These are phyloP conservation scores for Ogataea siamensis DNA, from an alignment of 805 yeast species.

Conservation along the genomic window DNA sequence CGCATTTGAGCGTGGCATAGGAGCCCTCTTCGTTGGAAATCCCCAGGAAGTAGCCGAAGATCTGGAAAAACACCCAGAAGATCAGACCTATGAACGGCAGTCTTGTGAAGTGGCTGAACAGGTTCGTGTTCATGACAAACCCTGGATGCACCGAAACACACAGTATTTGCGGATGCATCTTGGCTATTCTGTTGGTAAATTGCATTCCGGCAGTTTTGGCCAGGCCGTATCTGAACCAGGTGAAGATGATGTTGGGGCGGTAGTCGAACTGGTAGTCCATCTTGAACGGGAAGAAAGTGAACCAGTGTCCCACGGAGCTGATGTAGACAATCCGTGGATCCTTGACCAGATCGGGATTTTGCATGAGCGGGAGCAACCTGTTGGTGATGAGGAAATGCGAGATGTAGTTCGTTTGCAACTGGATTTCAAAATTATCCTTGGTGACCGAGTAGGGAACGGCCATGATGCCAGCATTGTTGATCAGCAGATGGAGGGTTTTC, in stretches of 20 bases:
- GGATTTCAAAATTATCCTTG: conserved; percentile 66
- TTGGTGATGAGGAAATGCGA: conserved; percentile 73
- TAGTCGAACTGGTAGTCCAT: conserved; percentile 51
- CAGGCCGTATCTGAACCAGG: conserved; percentile 75
- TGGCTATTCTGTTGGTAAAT: conserved; percentile 59
- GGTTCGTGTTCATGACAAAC: conserved; percentile 75
- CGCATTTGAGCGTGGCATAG: conserved; percentile 59
- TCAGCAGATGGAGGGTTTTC: conserved; percentile 52
- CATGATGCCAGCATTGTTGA: conserved; percentile 81
- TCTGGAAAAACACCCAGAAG: conserved; percentile 69
- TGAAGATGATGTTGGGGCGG: conserved; percentile 64
- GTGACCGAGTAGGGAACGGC: conserved; percentile 69
- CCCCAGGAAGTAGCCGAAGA: conserved; percentile 68
- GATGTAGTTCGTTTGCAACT: conserved; percentile 73
- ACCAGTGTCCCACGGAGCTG: conserved; percentile 63
- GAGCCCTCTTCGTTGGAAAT: conserved; percentile 72
- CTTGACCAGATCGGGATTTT: conserved; percentile 29
- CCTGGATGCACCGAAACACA: conserved; percentile 80
- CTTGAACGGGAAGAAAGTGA: conserved; percentile 47
- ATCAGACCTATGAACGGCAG: conserved; percentile 73
- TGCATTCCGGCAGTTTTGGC: conserved; percentile 82
- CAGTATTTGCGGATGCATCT: conserved; percentile 62
- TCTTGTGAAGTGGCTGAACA: conserved; percentile 74
- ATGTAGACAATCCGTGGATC: conserved; percentile 59
- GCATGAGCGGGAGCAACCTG: conserved; percentile 52